Conservation (phyloP, 768 basidiomycete species). For the Suillus weaverae region DNA sequence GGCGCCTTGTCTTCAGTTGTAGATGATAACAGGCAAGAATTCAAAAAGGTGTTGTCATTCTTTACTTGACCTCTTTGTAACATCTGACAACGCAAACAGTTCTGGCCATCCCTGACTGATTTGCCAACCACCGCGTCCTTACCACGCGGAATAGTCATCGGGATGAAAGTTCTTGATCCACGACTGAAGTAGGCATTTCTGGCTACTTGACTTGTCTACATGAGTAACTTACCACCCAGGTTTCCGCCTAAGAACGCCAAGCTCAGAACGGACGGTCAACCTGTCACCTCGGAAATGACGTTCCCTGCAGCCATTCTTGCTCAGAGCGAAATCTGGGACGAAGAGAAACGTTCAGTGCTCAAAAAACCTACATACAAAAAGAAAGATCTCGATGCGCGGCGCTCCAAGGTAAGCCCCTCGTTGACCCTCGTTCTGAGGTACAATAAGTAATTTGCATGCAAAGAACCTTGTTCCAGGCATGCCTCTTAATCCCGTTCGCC, state of each 20-base stretch:
- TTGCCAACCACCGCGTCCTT: slow-evolving; percentile 66
- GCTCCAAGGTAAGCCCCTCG: slow-evolving; percentile 56
- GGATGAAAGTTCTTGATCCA: slow-evolving; percentile 82
- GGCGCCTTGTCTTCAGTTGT: slow-evolving; percentile 56
- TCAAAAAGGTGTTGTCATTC: slow-evolving; percentile 48
- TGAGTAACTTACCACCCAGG: slow-evolving; percentile 37
- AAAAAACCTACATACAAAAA: slow-evolving; percentile 72
- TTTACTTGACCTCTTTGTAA: slow-evolving; percentile 5
- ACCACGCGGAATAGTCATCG: slow-evolving; percentile 74
- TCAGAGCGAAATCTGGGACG: slow-evolving; percentile 69
- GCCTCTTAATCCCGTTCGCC: slow-evolving; percentile 57
- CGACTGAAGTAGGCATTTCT: slow-evolving; percentile 66
- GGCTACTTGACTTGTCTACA: background rate
- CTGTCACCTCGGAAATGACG: slow-evolving; percentile 30
- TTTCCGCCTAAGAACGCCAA: slow-evolving; percentile 84
- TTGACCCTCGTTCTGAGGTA: background rate
- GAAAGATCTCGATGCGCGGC: slow-evolving; percentile 82
- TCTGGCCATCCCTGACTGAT: slow-evolving; percentile 60
- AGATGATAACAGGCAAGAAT: slow-evolving; percentile 52
- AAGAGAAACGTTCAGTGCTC: slow-evolving; percentile 43
- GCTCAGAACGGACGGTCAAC: slow-evolving; percentile 31
- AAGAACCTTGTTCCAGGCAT: slow-evolving; percentile 82
- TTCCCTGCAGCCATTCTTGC: slow-evolving; percentile 63
- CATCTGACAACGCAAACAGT: slow-evolving; percentile 12
- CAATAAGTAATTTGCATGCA: background rate